Evolutionary conservation across 2,329 filamentous ascomycete genomes (phyloP), one percentile per base, ranked within the genome.

Genomic region (Phialophora verrucosa): DNA sequence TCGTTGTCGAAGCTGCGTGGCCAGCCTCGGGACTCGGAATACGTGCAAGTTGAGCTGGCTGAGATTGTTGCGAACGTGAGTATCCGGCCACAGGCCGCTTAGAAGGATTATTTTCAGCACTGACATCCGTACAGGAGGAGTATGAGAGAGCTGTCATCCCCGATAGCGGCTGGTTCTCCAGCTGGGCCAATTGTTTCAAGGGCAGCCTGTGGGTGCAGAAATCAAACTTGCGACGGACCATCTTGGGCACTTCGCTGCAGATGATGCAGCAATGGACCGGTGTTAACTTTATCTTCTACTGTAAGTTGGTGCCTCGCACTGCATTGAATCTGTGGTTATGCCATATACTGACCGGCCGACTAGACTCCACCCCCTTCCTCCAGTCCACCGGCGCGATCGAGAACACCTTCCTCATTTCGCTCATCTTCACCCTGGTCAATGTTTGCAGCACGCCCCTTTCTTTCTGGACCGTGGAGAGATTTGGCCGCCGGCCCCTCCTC

Each of bases 211-310:
- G 79, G 76, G 77, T 81, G 66, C 80, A 83, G 25, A 83, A 82
- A 75, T 84, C 70, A 73, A 82, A 82, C 72, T 62, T 91, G 64
- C 89, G 90, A 74, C 86, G 88, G 71, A 90, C 89, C 35, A 87
- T 91, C 66, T 83, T 92, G 54, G 90, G 90, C 74, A 90, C 87
- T 55, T 89, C 88, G 29, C 83, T 91, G 35, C 90, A 92, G 83
- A 91, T 91, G 89, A 91, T 91, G 88, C 90, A 91, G 79, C 90
- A 92, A 80, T 73, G 86, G 87, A 93, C 91, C 27, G 91, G 92
- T 83, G 90, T 96, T 81, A 96, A 96, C 85, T 96, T 94, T 81
- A 91, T 95, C 84, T 95, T 93, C 83, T 91, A 92, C 83, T 92
- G 25, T 29, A 51, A 51, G 49, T 25, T 27, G 27, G 14, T 23